Base-by-base conservation (phyloP, 345 rosid species). In the Firmiana major region DNA sequence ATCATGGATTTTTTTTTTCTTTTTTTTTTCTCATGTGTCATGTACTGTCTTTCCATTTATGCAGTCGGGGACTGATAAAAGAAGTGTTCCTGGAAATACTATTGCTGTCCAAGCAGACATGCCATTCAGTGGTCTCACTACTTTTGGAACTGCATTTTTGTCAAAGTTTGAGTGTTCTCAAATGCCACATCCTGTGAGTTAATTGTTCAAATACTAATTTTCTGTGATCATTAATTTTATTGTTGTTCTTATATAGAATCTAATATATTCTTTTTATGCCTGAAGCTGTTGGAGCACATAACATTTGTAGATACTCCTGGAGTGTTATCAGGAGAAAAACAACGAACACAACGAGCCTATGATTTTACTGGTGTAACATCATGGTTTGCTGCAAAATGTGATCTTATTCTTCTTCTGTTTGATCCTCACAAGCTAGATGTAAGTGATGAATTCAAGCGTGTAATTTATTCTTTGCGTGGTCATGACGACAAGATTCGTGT, bases 371-470 rank as follows among this genome's bases (percentile, higher is more conserved):
- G 98, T 74, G 91, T 93, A 49, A 93, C 95, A 34, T 93, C 99
- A 38, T 96, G 98, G 99, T 96, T 93, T 89, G 98, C 99, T 64
- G 87, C 99, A 58, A 96, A 96, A 85, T 92, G 98, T 42, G 98
- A 96, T 82, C 96, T 96, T 79, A 93, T 96, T 83, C 88, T 96
- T 80, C 97, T 96, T 83, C 86, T 96, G 36, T 96, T 96, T 78
- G 99, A 96, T 79, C 99, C 97, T 72, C 97, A 93, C 89, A 96
- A 93, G 83, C 93, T 93, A 78, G 97, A 93, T 88, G 85, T 93
- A 65, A 92, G 97, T 58, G 98, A 96, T 85, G 97, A 96, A 84
- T 96, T 96, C 94, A 96, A 91, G 92, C 94, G 97, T 77, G 97
- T 93, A 54, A 96, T 96, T 75, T 87, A 91, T 79, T 92, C 98